These are phyloP conservation scores for Globisporangium abappressorium DNA, from an alignment of 352 stramenopile genomes.

Conservation along the genomic window DNA sequence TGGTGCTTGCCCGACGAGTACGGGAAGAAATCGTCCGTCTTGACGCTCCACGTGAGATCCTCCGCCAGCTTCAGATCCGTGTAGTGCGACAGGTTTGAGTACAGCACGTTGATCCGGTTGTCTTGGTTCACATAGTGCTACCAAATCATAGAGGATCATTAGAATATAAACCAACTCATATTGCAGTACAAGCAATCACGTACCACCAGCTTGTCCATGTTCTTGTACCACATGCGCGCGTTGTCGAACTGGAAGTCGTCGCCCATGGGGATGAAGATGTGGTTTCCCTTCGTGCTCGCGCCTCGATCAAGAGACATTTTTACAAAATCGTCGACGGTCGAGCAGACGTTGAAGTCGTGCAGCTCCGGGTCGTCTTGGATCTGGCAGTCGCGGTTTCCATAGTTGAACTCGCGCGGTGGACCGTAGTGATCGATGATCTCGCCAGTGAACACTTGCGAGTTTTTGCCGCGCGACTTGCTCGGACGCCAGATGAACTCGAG, in stretches of 20 bases:
- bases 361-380: constrained; percentile 88
- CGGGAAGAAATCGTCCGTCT: constrained; percentile 97
- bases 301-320: constrained; percentile 65
- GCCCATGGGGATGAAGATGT: constrained; percentile 91
- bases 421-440: constrained; percentile 86
- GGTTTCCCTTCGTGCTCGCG: constrained; percentile 67
- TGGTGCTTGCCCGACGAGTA: constrained; percentile 92
- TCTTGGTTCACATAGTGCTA: constrained; percentile 91
- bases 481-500: constrained; percentile 96
- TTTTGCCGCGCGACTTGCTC: constrained; percentile 81
- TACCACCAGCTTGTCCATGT: constrained; percentile 95
- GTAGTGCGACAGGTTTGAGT: constrained; percentile 96
- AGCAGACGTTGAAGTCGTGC: constrained; percentile 87
- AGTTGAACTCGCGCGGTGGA: constrained; percentile 73
- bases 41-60: constrained; percentile 75
- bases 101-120: constrained; percentile 92
- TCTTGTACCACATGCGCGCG: constrained; percentile 89
- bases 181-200: neutral
- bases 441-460: constrained; percentile 83
- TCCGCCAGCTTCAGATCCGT: constrained; percentile 91
- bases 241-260: constrained; percentile 95
- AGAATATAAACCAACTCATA: neutral
- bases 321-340: constrained; percentile 86
- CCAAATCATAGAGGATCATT: neutral
- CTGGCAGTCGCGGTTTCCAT: constrained; percentile 55